phyloP scores from a whole-genome alignment of 1,139 yeast species.

The Candida sanyaensis region DNA sequence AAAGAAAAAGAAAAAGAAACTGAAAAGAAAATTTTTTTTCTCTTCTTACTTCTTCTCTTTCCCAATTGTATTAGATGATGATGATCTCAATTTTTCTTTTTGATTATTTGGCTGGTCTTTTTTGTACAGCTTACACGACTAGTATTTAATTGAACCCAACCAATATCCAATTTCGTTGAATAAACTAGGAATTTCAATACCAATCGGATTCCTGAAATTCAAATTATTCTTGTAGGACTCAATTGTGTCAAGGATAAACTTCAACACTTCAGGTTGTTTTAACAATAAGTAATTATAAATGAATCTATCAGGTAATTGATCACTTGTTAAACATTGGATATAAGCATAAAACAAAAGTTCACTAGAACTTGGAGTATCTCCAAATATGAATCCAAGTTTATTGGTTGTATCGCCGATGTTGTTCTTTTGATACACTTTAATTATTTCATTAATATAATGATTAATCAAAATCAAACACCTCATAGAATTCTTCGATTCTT shows the following conservation, averaged over 20 bases:
- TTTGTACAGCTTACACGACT: background rate
- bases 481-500: slow-evolving; percentile 54
- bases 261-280: slow-evolving; percentile 24
- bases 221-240: background rate
- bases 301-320: slow-evolving; percentile 47
- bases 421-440: slow-evolving; percentile 19
- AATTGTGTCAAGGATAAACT: slow-evolving; percentile 5
- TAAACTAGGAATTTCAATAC: slow-evolving; percentile 35
- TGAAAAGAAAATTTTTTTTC: background rate
- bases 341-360: slow-evolving; percentile 40
- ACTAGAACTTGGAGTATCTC: slow-evolving; percentile 13
- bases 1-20: background rate
- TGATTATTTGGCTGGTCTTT: too few species aligned
- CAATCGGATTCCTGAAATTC: slow-evolving; percentile 25
- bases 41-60: background rate
- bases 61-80: background rate
- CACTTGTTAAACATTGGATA: slow-evolving; percentile 32
- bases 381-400: slow-evolving; percentile 10
- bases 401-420: slow-evolving; percentile 7
- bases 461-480: slow-evolving; percentile 48
- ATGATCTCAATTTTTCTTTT: background rate
- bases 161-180: slow-evolving; percentile 34
- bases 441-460: slow-evolving; percentile 29
- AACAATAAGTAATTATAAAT: slow-evolving; percentile 31
- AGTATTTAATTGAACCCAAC: slow-evolving; percentile 17